Evolutionary conservation across 2,329 filamentous ascomycete genomes (phyloP), one percentile per base, ranked within the genome.

Genomic region (Sclerotinia spermophila): DNA sequence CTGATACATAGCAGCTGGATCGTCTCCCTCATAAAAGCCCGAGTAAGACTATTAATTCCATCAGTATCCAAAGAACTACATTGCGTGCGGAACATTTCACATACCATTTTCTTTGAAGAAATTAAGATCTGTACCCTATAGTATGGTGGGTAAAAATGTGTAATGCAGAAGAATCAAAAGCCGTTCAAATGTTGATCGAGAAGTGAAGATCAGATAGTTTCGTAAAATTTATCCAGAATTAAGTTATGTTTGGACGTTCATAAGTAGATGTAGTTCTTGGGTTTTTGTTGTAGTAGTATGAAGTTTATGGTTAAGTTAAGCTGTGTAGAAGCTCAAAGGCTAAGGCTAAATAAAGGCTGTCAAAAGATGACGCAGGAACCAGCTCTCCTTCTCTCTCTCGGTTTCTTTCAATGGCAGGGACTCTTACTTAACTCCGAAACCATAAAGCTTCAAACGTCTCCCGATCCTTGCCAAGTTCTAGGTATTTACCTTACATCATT

Each of bases 1-100:
- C 19, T 77, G 73, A 72, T 79, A 79, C 74, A 79, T 76, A 8
- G 73, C 74, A 68, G 75, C 73, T 33, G 77, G 77, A 64, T 79
- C 77, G 44, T 78, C 76, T 24, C 73, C 72, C 66, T 78, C 73
- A 69, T 76, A 79, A 66, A 74, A 77, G 15, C 74, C 74, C 60
- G 73, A 71, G 64, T 75, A 72, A 48, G 72, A 79, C 77, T 79
- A 56, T 61, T 33, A n/a, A 62, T 53, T 45, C 61, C 65, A 68
- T 76, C 70, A 74, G 72, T 66, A 67, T 68, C 30, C 60, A 27
- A 30, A 65, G 5, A 38, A 7, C 35, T 11, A 24, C 35, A 48
- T 5, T 38, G 44, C 15, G 10, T 53, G 45, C n/a, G 48, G 33
- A 53, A 33, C 17, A 13, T 40, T 40, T 33, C 33, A 53, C 59